Evolutionary conservation across 805 yeast genomes (phyloP).

Genomic region (Yamadazyma takamatsuzukensis): DNA sequence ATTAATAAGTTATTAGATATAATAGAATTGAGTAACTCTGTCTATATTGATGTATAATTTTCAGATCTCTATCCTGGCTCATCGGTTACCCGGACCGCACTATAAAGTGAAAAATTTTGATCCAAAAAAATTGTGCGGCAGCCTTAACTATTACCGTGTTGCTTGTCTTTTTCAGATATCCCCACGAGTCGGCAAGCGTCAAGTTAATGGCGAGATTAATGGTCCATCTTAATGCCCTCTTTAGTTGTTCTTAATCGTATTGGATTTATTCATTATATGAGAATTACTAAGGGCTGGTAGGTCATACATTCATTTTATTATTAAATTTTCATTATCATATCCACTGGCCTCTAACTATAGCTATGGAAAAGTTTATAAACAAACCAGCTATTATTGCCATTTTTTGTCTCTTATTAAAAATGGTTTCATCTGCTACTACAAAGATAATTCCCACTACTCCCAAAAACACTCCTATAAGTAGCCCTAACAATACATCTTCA

Average conservation of each 20-base stretch:
- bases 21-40: too few relatives aligned
- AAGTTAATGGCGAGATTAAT: constrained; percentile 45
- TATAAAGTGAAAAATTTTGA: too few relatives aligned
- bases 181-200: constrained; percentile 51
- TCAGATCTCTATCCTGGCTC: too few relatives aligned
- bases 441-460: constrained; percentile 67
- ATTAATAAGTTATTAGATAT: too few relatives aligned
- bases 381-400: constrained; percentile 74
- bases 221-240: constrained; percentile 46
- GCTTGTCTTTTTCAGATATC: constrained; percentile 44
- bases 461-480: constrained; percentile 67
- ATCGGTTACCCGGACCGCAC: too few relatives aligned
- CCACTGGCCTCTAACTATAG: constrained; percentile 51
- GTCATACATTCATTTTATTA: constrained; percentile 29
- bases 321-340: constrained; percentile 14
- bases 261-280: constrained; percentile 11
- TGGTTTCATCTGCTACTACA: constrained; percentile 53
- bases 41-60: too few relatives aligned
- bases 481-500: constrained; percentile 66
- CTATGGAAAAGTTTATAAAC: constrained; percentile 63
- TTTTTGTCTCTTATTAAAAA: constrained; percentile 59
- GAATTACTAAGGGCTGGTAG: constrained; percentile 45
- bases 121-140: constrained; percentile 45
- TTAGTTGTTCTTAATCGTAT: constrained; percentile 9
- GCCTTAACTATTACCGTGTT: constrained; percentile 51